phyloP scores from a whole-genome alignment of 139 green algal genomes.

The Medakamo hakoo region DNA sequence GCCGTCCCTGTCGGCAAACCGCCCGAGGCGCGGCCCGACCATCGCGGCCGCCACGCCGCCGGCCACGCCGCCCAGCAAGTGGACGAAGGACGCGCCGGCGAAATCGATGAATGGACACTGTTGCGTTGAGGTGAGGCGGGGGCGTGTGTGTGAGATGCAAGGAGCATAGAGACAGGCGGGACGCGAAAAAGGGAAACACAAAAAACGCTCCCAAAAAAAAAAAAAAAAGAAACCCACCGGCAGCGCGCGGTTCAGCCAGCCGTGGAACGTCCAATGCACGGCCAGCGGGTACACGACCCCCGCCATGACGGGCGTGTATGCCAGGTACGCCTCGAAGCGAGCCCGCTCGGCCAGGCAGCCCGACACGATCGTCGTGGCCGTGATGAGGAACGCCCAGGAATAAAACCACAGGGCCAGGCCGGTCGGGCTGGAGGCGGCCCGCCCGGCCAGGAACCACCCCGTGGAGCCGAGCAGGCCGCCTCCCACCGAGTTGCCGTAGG shows the following conservation, averaged over 20 bases:
- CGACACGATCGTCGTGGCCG: constrained; percentile 27
- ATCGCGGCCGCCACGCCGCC: constrained; percentile 33
- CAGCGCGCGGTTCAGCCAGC: constrained; percentile 26
- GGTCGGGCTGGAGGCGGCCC: neutral
- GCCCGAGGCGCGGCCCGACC: constrained; percentile 39
- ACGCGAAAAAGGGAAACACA: no score
- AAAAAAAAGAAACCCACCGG: no score
- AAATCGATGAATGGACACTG: constrained; percentile 13
- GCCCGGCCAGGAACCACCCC: constrained; percentile 5
- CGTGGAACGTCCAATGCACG: constrained; percentile 32
- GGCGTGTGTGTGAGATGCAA: no score
- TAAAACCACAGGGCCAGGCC: constrained; percentile 18
- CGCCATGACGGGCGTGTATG: constrained; percentile 30
- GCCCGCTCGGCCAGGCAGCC: constrained; percentile 26
- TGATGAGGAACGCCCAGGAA: constrained; percentile 25
- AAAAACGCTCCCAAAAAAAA: no score
- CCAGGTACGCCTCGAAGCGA: constrained; percentile 19
- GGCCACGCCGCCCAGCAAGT: constrained; percentile 16
- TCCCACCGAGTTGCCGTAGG: constrained; percentile 19
- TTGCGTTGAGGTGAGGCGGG: constrained; percentile 11
- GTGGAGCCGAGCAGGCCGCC: constrained; percentile 26
- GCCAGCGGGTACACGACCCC: constrained; percentile 47
- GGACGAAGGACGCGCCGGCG: constrained; percentile 16
- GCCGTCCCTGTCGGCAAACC: constrained; percentile 24
- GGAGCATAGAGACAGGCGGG: no score